Evolutionary conservation across 2,329 filamentous ascomycete genomes (phyloP).

Genomic region (Reticulascus tulasneorum): DNA sequence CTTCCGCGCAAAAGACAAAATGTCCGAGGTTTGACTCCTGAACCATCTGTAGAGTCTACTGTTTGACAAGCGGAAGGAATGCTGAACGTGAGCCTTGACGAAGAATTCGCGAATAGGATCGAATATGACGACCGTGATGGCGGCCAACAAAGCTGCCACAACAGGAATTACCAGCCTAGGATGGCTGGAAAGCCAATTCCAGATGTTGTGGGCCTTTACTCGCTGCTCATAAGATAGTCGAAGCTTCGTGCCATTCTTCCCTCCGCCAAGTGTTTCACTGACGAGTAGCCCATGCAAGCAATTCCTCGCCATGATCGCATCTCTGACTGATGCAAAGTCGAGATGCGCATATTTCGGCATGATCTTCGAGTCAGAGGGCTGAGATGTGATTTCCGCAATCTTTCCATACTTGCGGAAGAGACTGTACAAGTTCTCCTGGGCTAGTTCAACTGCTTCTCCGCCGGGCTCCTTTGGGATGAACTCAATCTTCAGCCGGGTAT

Average conservation of each 20-base stretch:
- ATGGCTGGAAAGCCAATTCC: slow-evolving; percentile 83
- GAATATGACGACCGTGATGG: slow-evolving; percentile 82
- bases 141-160: slow-evolving; percentile 75
- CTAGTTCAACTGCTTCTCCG: slow-evolving; percentile 70
- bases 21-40: slow-evolving; percentile 64
- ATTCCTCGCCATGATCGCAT: slow-evolving; percentile 84
- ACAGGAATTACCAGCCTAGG: slow-evolving; percentile 84
- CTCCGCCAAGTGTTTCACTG: slow-evolving; percentile 64
- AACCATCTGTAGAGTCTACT: slow-evolving; percentile 78
- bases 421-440: slow-evolving; percentile 81
- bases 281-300: slow-evolving; percentile 85
- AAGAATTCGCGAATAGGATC: slow-evolving; percentile 94
- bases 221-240: slow-evolving; percentile 80
- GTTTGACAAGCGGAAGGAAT: slow-evolving; percentile 69
- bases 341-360: slow-evolving; percentile 75
- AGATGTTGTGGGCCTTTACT: slow-evolving; percentile 72
- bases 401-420: slow-evolving; percentile 90
- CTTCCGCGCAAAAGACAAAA: slow-evolving; percentile 57
- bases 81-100: slow-evolving; percentile 81
- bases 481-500: slow-evolving; percentile 72
- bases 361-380: slow-evolving; percentile 82
- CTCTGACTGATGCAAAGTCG: slow-evolving; percentile 68
- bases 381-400: slow-evolving; percentile 76
- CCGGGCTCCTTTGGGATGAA: slow-evolving; percentile 73
- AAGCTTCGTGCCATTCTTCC: slow-evolving; percentile 70